Evolutionary conservation across 306 rosid genomes (phyloP).

Genomic region (Cotoneaster glaucophyllus): DNA sequence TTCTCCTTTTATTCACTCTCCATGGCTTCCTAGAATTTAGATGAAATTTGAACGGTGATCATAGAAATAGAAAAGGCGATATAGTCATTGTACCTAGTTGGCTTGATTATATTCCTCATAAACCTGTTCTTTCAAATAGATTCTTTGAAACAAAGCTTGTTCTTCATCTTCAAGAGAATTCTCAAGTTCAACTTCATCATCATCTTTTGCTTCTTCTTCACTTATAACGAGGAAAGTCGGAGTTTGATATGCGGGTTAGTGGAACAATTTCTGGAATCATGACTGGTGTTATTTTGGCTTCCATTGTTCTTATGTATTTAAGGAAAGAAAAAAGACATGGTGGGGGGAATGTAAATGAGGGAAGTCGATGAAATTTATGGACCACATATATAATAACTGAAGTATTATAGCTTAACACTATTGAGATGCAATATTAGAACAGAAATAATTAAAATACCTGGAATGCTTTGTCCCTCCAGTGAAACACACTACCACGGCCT

Average conservation of each 20-base stretch:
- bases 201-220: background rate
- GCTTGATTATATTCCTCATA: background rate
- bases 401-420: background rate
- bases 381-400: background rate
- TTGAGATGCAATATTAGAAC: background rate
- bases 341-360: background rate
- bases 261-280: background rate
- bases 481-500: constrained; percentile 53
- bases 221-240: background rate
- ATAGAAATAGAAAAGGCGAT: background rate
- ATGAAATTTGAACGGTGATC: background rate
- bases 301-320: background rate
- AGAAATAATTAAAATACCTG: constrained; percentile 27
- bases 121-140: background rate
- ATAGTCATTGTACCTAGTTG: background rate
- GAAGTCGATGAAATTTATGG: too few species aligned
- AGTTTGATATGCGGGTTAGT: background rate
- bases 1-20: background rate
- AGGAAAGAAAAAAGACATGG: background rate
- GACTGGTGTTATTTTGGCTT: background rate
- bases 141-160: background rate
- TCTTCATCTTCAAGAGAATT: background rate
- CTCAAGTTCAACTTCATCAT: background rate
- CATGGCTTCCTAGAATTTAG: background rate
- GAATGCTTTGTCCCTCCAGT: constrained; percentile 54